Percentiles rank a stretch among this genome's conserved stretches.
phyloP scores from a whole-genome alignment of 306 rosid species.

The Prunus mongolica region DNA sequence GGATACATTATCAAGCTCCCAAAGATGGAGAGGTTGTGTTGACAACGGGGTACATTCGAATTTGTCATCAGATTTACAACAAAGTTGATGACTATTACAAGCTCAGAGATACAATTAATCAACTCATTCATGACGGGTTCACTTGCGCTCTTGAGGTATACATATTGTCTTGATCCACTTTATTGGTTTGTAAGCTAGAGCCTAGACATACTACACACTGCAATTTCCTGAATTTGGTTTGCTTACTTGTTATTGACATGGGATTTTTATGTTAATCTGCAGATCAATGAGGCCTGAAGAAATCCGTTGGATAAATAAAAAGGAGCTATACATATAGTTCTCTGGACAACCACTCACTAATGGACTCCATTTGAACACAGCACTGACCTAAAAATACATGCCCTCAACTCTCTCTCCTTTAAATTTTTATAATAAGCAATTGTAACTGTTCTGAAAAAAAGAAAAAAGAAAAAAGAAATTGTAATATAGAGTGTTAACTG shows the following conservation, averaged over 20 bases:
- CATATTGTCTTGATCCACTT: not conserved
- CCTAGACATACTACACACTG: not conserved
- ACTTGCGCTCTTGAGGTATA: conserved; percentile 35
- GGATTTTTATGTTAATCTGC: conserved; percentile 13
- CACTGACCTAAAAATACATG: too few species aligned
- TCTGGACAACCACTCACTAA: not conserved
- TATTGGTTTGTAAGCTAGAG: not conserved
- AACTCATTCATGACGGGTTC: conserved; percentile 56
- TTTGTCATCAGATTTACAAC: conserved; percentile 80
- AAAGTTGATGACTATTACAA: conserved; percentile 55
- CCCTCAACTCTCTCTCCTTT: too few species aligned
- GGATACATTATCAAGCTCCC: conserved; percentile 45
- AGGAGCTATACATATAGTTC: not conserved
- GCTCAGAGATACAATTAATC: conserved; percentile 62
- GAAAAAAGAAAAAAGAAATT: too few species aligned
- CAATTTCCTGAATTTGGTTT: too few species aligned
- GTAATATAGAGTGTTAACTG: too few species aligned
- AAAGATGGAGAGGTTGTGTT: conserved; percentile 42
- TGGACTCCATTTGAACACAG: too few species aligned
- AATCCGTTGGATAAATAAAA: conserved; percentile 1
- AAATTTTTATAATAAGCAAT: too few species aligned
- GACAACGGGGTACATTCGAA: conserved; percentile 56
- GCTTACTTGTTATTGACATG: not conserved
- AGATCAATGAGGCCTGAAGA: conserved; percentile 28
- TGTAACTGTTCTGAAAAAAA: too few species aligned